phyloP scores from a whole-genome alignment of 345 rosid genomes.

The Cardiospermum halicacabum region DNA sequence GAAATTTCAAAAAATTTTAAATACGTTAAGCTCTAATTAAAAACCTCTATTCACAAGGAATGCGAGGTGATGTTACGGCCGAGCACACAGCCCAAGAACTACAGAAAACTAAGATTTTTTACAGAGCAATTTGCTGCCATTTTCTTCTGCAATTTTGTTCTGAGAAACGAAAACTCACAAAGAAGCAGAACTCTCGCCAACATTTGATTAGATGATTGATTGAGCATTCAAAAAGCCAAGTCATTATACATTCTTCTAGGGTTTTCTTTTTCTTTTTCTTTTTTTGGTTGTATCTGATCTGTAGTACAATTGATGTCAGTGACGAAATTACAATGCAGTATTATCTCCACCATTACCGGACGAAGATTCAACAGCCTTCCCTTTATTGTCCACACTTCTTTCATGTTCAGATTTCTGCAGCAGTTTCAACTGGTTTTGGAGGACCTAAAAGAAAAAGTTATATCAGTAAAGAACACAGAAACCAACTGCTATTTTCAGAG shows the following conservation, averaged over 20 bases:
- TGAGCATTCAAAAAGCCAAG: neutral
- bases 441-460: constrained; percentile 17
- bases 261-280: neutral
- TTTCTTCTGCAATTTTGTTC: too few species aligned
- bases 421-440: constrained; percentile 35
- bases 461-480: neutral
- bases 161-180: too few species aligned
- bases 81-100: too few species aligned
- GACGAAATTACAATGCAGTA: constrained; percentile 2
- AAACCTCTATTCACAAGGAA: too few species aligned
- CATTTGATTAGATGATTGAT: neutral
- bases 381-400: constrained; percentile 28
- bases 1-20: too few species aligned
- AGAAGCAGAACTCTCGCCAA: neutral
- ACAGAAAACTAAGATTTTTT: too few species aligned
- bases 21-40: too few species aligned
- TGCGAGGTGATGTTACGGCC: too few species aligned
- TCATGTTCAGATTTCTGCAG: constrained; percentile 22
- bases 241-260: neutral
- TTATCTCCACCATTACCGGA: constrained; percentile 4
- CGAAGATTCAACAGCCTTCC: constrained; percentile 30
- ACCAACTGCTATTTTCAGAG: neutral
- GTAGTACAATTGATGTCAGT: constrained; percentile 3
- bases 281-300: neutral
- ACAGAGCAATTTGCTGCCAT: too few species aligned